Base-by-base conservation (phyloP, 805 yeast species). In the Hanseniaspora hatyaiensis region DNA sequence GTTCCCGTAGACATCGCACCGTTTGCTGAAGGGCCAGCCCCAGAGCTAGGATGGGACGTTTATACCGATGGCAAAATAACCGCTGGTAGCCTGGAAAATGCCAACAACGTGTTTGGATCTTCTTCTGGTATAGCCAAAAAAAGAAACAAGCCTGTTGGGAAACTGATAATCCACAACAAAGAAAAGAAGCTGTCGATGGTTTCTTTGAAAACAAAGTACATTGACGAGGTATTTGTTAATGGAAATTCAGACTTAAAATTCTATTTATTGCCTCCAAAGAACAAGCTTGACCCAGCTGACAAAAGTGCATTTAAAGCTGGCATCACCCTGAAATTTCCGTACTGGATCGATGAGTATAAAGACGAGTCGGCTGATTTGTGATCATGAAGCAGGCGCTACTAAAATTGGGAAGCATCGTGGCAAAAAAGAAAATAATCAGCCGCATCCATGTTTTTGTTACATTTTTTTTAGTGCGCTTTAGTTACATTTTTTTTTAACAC, bases 111-210 rank as follows among this genome's bases (percentile, higher is more conserved):
- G 4, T 73, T 73, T 56, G 72, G 66, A 0, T 50, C 43, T 48
- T 53, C 50, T 54, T 55, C 32, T 50, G 59, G 6, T 51, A 57
- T 32, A 19, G 33, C 51, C 12, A 49, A 30, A 31, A 59, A 67
- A 38, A 64, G 65, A 48, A 64, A 72, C 30, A 66, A 72, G 11
- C 71, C 78, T 2, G 70, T 76, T 0, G 95, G 95, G 0, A 71
- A 74, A 18, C 56, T 88, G 8, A 57, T 87, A 2, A 65, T 78
- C 1, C 59, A 71, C 2, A 60, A 73, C 20, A 81, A 76, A 2
- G 75, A 78, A 51, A 58, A 73, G 20, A 95, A 95, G 0, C 69
- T 86, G 11, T 80, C 84, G 4, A 61, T 79, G 38, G 68, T 37
- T 2, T 15, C 43, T 11, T 31, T 83, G 12, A 70, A 71, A 52